Conservation (phyloP, 192 early-diverging fungal genomes). For the Coemansia sp. region DNA sequence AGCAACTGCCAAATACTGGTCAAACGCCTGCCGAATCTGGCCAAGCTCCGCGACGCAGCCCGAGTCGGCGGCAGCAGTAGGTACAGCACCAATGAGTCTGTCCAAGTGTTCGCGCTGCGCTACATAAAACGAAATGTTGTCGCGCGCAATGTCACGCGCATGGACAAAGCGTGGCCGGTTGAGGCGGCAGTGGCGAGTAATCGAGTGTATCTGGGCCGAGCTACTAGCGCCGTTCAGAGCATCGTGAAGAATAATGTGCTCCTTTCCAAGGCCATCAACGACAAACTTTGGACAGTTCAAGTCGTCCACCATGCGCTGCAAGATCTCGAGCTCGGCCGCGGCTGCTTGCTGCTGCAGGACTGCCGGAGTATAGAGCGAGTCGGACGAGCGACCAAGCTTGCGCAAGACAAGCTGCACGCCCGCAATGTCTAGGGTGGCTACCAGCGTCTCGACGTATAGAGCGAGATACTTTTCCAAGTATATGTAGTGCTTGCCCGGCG, state of each 20-base stretch:
- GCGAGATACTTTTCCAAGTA: constrained; percentile 53
- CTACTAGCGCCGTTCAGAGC: background rate
- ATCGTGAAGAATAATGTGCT: constrained; percentile 37
- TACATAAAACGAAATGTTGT: constrained; percentile 36
- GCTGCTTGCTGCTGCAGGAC: constrained; percentile 4
- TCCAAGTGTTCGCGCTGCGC: constrained; percentile 13
- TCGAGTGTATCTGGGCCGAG: constrained; percentile 9
- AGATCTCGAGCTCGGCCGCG: constrained; percentile 16
- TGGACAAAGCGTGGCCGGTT: constrained; percentile 38
- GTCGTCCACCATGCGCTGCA: constrained; percentile 26
- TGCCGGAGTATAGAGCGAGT: constrained; percentile 20
- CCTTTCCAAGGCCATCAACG: constrained; percentile 19
- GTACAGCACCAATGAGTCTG: background rate
- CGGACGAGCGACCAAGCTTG: constrained; percentile 45
- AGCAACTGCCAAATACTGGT: constrained; percentile 25
- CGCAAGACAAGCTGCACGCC: constrained; percentile 34
- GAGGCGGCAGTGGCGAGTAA: constrained; percentile 46
- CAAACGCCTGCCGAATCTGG: constrained; percentile 1
- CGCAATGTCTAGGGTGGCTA: constrained; percentile 37
- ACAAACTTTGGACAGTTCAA: constrained; percentile 48
- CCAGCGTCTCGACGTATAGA: constrained; percentile 37
- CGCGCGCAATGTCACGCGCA: constrained; percentile 40
- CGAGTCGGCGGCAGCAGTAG: background rate
- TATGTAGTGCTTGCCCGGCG: constrained; percentile 52
- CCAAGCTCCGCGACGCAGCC: constrained; percentile 4